Evolutionary conservation across 257 asterid species (phyloP), one percentile per base, ranked within the genome.

Genomic region (Pogostemon cablin): DNA sequence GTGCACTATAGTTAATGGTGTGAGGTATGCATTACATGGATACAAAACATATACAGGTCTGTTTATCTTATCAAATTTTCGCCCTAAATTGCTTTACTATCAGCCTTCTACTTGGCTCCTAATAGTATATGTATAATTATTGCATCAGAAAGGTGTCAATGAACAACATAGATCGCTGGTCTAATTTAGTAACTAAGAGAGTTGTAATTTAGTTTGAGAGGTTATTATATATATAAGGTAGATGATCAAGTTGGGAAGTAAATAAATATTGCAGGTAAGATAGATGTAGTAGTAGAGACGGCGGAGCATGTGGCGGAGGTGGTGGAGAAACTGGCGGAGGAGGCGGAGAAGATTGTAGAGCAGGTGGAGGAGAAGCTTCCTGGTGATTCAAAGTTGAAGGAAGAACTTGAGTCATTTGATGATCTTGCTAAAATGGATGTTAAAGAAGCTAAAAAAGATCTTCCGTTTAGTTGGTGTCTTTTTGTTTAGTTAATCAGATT

Each of bases 311-410:
- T 86, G 77, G 65, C 77, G 50, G 91, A 86, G 49, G 52, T 74
- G 68, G 88, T 83, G 62, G 88, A 83, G 61, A 87, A 83, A 63
- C 72, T 86, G 46, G 88, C 91, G 7, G 88, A 83, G 76, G 72
- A 81, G 73, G 84, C 84, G 59, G 91, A 83, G 49, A 68, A 73
- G 56, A 56, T 86, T 8, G 75, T 48, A 37, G 88, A 81, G 49
- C 79, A 81, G 53, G 74, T 86, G 60, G 88, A 83, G 71, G 62
- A 57, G 71, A 86, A 83, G 75, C 91, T 86, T 67, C 91, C 91
- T 43, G 77, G 79, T 4, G 82, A 86, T 9, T 81, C 88, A 3
- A 79, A 86, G 81, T 34, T 86, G 2, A 83, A 59, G 70, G 67
- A 79, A 62, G 50, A 80, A 2, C 72, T 86, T 2, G 82, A 79